Base-by-base conservation (phyloP, 2,329 filamentous ascomycete species). In the Pseudogymnoascus sp. region DNA sequence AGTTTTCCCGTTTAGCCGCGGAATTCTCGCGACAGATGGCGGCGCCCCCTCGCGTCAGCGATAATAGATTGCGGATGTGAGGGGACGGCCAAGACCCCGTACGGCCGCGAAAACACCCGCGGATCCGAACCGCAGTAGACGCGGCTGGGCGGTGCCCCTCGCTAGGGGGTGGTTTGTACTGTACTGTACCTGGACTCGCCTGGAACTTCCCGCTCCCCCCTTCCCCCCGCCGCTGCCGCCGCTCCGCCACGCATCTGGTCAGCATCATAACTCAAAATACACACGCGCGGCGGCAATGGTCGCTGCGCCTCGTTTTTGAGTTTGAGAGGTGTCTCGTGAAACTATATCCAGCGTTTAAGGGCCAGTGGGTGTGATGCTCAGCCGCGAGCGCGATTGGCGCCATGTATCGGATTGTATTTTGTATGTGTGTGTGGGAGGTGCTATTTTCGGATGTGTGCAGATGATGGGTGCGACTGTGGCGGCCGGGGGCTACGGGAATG, bases 201-300 rank as follows among this genome's bases (percentile, higher is more conserved):
- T 21, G 28, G 28, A 34, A 12, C 16, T 18, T 34, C 25, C 50
- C 50, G 28, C 28, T 12, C 2, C 10, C 14, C 23, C 46, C 28
- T 5, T 16, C 12, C 2, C 10, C 14, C 46, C 46, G 23, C 46
- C 28, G 46, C 28, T 56, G 50, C 50, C 28, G 50, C 50, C 50
- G 11, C 50, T 56, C 50, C 50, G 50, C 50, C 50, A 53, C 46
- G 14, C 25, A 28, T 34, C 28, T n/a, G 12, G 7, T 25, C 46
- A 34, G n/a, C 50, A 34, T 34, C 28, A 56, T 28, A 28, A 56
- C 46, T 56, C 46, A 56, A 56, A 56, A 56, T 56, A 56, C 28
- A 56, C 16, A 34, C 10, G n/a, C 50, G 50, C 50, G 50, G 50
- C 50, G 28, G 50, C 28, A 56, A 56, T 2, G 10, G 10, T 34